Conservation (phyloP, 257 asterid species). For the Nicotiana tabacum region DNA sequence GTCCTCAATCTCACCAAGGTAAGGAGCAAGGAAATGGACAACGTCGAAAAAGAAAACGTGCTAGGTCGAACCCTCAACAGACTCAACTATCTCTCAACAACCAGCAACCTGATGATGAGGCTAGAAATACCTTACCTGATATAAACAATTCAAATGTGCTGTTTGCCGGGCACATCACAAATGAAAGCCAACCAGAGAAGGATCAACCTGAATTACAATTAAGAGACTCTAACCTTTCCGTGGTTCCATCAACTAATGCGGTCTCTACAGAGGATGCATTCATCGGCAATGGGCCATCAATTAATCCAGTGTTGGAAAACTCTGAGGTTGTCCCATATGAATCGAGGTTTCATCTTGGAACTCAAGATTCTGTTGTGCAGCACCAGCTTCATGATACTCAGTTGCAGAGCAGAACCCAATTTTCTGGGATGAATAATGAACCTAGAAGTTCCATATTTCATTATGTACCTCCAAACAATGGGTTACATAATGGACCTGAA, state of each 20-base stretch:
- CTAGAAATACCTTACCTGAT: slow-evolving; percentile 27
- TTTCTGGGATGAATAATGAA: slow-evolving; percentile 19
- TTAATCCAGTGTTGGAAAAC: slow-evolving; percentile 26
- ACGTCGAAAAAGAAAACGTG: slow-evolving; percentile 28
- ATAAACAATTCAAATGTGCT: slow-evolving; percentile 28
- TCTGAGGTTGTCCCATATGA: slow-evolving; percentile 27
- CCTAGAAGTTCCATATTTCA: slow-evolving; percentile 15
- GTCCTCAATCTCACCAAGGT: slow-evolving; percentile 25
- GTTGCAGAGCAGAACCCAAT: slow-evolving; percentile 24
- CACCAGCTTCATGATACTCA: slow-evolving; percentile 19
- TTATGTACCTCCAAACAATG: neutral
- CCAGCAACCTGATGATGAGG: slow-evolving; percentile 25
- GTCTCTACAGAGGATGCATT: slow-evolving; percentile 12
- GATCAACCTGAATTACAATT: slow-evolving; percentile 25
- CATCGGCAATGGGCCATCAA: slow-evolving; percentile 21
- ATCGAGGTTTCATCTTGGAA: slow-evolving; percentile 17
- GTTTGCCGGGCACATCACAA: slow-evolving; percentile 18
- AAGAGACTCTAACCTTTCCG: slow-evolving; percentile 28
- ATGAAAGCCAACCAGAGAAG: slow-evolving; percentile 27
- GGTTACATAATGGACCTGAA: slow-evolving; percentile 11
- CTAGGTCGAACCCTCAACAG: slow-evolving; percentile 23
- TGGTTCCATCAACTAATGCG: slow-evolving; percentile 34
- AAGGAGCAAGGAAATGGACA: slow-evolving; percentile 28
- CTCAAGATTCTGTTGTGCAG: slow-evolving; percentile 24
- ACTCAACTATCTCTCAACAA: slow-evolving; percentile 27